These are phyloP conservation scores for Voacanga thouarsii DNA, from an alignment of 257 asterid genomes.

Conservation along the genomic window DNA sequence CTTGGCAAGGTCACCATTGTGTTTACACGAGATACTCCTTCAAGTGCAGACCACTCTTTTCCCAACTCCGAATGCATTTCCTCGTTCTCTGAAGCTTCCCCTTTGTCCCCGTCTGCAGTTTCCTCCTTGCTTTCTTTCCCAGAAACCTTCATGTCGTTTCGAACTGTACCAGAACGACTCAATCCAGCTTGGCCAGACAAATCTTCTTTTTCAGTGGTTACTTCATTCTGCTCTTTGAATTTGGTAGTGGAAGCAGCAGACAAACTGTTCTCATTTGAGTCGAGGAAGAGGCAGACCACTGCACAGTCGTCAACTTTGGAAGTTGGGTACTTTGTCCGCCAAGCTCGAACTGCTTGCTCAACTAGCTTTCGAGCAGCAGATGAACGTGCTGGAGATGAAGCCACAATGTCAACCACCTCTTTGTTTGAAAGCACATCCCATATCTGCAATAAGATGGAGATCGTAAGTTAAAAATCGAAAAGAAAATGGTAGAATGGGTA, in stretches of 20 bases:
- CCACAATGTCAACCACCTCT: slow-evolving; percentile 67
- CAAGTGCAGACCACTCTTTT: slow-evolving; percentile 66
- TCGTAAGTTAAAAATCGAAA: not conserved
- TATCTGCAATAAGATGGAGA: slow-evolving; percentile 36
- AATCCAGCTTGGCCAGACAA: slow-evolving; percentile 22
- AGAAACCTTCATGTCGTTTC: slow-evolving; percentile 12
- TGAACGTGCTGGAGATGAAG: slow-evolving; percentile 50
- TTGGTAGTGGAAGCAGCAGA: slow-evolving; percentile 31
- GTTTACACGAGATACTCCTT: slow-evolving; percentile 75
- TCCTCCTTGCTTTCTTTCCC: slow-evolving; percentile 37
- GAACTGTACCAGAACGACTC: slow-evolving; percentile 32
- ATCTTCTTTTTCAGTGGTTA: slow-evolving; percentile 16
- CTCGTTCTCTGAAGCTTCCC: slow-evolving; percentile 39
- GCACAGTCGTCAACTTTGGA: slow-evolving; percentile 85
- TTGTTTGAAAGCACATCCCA: slow-evolving; percentile 91
- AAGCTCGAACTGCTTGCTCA: slow-evolving; percentile 63
- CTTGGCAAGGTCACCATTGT: slow-evolving; percentile 70
- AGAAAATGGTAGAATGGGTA: not conserved
- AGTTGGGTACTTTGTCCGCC: slow-evolving; percentile 77
- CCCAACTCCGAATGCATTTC: slow-evolving; percentile 30
- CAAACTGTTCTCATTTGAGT: slow-evolving; percentile 31
- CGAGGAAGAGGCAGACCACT: slow-evolving; percentile 77
- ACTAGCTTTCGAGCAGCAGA: slow-evolving; percentile 59
- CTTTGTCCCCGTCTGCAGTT: slow-evolving; percentile 23
- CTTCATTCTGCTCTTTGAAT: slow-evolving; percentile 34